Conservation (phyloP, 371 early-diverging fungal genomes). For the Mucor piriformis region DNA sequence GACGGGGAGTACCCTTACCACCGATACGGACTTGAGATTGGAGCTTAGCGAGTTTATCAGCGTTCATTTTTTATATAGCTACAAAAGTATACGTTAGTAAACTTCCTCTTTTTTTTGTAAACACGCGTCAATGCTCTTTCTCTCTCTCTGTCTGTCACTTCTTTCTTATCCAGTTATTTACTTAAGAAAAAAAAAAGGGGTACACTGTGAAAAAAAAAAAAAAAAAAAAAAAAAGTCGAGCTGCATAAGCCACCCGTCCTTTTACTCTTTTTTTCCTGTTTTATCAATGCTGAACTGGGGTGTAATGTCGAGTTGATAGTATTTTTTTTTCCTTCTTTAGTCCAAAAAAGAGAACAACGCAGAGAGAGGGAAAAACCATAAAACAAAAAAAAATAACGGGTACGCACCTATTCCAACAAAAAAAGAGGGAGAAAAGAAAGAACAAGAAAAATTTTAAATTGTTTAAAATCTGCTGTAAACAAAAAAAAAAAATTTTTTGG, state of each 20-base stretch:
- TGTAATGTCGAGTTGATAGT: too few relatives aligned
- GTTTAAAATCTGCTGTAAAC: not conserved
- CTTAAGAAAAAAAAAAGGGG: too few relatives aligned
- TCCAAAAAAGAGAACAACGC: not conserved
- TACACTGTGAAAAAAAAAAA: not conserved
- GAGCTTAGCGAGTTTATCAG: constrained; percentile 94
- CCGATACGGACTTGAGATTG: constrained; percentile 93
- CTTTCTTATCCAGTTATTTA: too few relatives aligned
- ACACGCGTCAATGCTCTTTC: too few relatives aligned
- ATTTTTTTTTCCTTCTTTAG: too few relatives aligned
- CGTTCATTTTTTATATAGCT: constrained; percentile 72
- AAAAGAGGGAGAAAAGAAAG: constrained; percentile 16
- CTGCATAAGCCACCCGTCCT: too few relatives aligned
- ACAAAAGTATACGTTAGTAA: too few relatives aligned
- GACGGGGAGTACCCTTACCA: constrained; percentile 94
- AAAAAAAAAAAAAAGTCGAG: too few relatives aligned
- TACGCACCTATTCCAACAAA: constrained; percentile 33
- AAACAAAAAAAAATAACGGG: not conserved
- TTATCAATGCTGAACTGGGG: too few relatives aligned
- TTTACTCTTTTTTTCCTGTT: not conserved
- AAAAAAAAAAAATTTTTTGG: constrained; percentile 13
- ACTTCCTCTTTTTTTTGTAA: not conserved
- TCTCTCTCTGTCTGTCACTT: not conserved
- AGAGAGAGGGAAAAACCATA: not conserved
- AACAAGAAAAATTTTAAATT: constrained; percentile 13